phyloP scores from a whole-genome alignment of 345 rosid genomes.

The Eucalyptus globulus region DNA sequence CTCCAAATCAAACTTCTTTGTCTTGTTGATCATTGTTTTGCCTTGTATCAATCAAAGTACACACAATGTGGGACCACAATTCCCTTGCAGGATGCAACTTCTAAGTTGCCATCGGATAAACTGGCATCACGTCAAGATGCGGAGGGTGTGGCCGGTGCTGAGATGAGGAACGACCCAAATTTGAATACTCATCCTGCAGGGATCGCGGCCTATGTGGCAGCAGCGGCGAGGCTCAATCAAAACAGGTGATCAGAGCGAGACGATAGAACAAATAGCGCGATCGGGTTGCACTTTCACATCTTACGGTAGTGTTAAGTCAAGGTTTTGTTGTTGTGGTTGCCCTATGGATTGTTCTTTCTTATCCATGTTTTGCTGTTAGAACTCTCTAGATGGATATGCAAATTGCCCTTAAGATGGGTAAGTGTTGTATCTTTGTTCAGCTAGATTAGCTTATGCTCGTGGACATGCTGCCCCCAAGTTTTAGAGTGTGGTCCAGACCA shows the following conservation, averaged over 20 bases:
- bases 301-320: not conserved
- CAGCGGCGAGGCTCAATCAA: conserved; percentile 66
- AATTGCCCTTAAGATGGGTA: not conserved
- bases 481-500: not conserved
- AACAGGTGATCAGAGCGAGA: not conserved
- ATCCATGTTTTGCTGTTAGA: not conserved
- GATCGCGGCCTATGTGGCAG: conserved; percentile 51
- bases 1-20: too few species aligned
- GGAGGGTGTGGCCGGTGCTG: conserved; percentile 65
- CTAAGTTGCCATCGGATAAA: conserved; percentile 50
- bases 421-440: not conserved
- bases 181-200: conserved; percentile 67
- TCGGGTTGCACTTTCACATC: not conserved
- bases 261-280: not conserved
- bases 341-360: not conserved
- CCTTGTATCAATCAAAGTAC: not conserved
- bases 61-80: not conserved
- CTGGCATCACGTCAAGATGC: conserved; percentile 55
- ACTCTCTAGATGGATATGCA: not conserved
- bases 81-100: conserved; percentile 41
- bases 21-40: too few species aligned
- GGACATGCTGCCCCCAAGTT: not conserved
- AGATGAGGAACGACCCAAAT: conserved; percentile 69
- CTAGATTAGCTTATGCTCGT: not conserved
- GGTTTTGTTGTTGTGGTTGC: not conserved